Percentiles rank a stretch among this genome's conserved stretches.
These are phyloP conservation scores for Alternaria panax DNA, from an alignment of 2,329 filamentous ascomycete species.

Conservation along the genomic window DNA sequence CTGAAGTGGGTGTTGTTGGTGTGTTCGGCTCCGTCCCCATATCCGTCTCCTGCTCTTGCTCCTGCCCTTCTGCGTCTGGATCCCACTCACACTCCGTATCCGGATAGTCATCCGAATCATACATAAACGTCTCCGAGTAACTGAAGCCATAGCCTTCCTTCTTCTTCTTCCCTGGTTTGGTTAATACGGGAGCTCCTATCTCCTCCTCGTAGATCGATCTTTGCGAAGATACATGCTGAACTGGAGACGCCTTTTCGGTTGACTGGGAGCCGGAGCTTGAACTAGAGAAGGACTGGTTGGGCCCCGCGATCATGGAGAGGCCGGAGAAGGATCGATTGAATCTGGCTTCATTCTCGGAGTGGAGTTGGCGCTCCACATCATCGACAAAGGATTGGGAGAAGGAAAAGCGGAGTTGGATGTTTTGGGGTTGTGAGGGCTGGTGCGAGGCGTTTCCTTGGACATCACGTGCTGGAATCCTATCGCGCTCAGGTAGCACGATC, in stretches of 20 bases:
- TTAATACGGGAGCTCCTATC: slow-evolving; percentile 7
- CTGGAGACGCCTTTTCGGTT: neutral
- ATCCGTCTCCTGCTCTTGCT: neutral
- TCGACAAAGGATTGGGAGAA: slow-evolving; percentile 14
- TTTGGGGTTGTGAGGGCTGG: slow-evolving; percentile 2
- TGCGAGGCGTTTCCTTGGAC: neutral
- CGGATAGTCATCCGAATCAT: slow-evolving; percentile 33
- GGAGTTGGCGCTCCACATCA: neutral
- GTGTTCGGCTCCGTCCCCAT: neutral
- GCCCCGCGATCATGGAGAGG: slow-evolving; percentile 1
- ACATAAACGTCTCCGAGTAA: slow-evolving; percentile 30
- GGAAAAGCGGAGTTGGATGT: slow-evolving; percentile 26
- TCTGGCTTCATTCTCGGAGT: neutral
- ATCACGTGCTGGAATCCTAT: neutral
- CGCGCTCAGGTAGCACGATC: neutral
- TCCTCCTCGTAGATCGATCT: neutral
- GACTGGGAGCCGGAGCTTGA: neutral
- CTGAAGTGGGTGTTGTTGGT: neutral
- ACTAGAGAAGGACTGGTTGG: neutral
- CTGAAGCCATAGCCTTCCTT: slow-evolving; percentile 37
- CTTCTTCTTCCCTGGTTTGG: slow-evolving; percentile 29
- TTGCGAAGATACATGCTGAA: neutral
- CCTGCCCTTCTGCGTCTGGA: slow-evolving; percentile 3
- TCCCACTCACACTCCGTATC: slow-evolving; percentile 30
- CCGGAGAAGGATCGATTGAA: slow-evolving; percentile 16